phyloP scores from a whole-genome alignment of 2,329 filamentous ascomycete genomes.

The Chaetomium globosum region DNA sequence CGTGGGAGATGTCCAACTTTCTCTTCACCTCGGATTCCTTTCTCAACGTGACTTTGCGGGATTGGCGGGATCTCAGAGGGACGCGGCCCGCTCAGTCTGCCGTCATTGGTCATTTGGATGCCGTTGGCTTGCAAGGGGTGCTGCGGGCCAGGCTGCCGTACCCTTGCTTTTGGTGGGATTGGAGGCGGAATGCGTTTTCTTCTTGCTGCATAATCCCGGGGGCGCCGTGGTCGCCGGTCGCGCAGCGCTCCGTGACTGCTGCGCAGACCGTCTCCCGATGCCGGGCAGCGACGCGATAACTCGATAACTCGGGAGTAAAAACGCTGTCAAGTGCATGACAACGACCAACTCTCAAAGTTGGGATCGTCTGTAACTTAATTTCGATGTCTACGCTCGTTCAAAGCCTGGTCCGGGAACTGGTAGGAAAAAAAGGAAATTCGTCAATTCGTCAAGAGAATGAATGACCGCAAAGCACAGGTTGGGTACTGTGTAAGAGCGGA shows the following conservation, averaged over 20 bases:
- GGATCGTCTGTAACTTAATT: background rate
- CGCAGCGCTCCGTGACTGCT: conserved; percentile 8
- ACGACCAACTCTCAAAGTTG: background rate
- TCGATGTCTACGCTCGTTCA: background rate
- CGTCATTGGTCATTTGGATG: conserved; percentile 29
- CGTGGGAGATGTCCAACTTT: background rate
- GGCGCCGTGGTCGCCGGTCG: conserved; percentile 18
- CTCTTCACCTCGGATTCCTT: background rate
- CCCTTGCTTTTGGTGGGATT: conserved; percentile 28
- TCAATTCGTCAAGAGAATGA: no score
- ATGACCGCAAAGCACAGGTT: background rate
- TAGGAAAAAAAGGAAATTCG: background rate
- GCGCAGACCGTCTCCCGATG: conserved; percentile 2
- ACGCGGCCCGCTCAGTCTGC: conserved; percentile 27
- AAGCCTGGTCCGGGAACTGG: background rate
- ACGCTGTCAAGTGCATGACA: background rate
- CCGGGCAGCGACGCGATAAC: background rate
- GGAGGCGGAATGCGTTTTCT: conserved; percentile 24
- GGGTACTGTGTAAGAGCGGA: no score
- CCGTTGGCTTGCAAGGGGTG: conserved; percentile 24
- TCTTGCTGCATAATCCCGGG: conserved; percentile 26
- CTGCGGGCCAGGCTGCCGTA: conserved; percentile 19
- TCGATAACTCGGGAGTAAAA: background rate
- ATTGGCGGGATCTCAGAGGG: conserved; percentile 17
- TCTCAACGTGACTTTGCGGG: conserved; percentile 4